Conservation (phyloP, 116 monocot genomes). For the Posidonia oceanica region DNA sequence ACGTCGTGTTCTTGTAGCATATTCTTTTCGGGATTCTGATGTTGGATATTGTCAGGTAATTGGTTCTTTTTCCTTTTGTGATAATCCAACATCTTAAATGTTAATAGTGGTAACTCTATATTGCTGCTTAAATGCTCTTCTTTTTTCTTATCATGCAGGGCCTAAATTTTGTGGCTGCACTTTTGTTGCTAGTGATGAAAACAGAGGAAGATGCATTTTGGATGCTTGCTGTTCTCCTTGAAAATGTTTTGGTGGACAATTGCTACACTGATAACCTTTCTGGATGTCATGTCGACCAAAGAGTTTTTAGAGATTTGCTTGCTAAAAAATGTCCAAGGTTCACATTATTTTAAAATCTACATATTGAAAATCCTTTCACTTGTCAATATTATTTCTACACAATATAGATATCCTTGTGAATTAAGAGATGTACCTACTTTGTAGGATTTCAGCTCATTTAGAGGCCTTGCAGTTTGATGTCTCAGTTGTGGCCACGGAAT, state of each 20-base stretch:
- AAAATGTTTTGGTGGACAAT: constrained; percentile 86
- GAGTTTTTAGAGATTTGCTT: constrained; percentile 92
- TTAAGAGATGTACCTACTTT: background rate
- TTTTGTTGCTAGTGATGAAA: constrained; percentile 81
- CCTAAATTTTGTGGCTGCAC: constrained; percentile 86
- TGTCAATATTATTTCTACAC: background rate
- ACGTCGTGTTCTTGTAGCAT: constrained; percentile 83
- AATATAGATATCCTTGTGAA: no score
- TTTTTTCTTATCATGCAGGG: constrained; percentile 32
- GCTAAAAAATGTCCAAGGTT: constrained; percentile 93
- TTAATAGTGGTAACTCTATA: background rate
- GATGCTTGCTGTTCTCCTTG: constrained; percentile 91
- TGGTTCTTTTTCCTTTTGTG: no score
- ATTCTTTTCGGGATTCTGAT: constrained; percentile 92
- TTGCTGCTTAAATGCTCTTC: constrained; percentile 6
- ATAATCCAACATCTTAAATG: background rate
- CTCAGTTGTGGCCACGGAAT: constrained; percentile 82
- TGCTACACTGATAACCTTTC: constrained; percentile 93
- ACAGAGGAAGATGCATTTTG: constrained; percentile 97
- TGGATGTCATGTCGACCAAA: constrained; percentile 95
- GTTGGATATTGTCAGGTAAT: constrained; percentile 95
- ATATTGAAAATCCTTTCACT: no score
- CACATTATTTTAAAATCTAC: background rate
- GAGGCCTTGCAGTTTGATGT: constrained; percentile 85
- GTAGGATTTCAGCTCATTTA: constrained; percentile 79